Conservation (phyloP, 345 rosid species). For the thale cress (Arabidopsis thaliana) region DNA sequence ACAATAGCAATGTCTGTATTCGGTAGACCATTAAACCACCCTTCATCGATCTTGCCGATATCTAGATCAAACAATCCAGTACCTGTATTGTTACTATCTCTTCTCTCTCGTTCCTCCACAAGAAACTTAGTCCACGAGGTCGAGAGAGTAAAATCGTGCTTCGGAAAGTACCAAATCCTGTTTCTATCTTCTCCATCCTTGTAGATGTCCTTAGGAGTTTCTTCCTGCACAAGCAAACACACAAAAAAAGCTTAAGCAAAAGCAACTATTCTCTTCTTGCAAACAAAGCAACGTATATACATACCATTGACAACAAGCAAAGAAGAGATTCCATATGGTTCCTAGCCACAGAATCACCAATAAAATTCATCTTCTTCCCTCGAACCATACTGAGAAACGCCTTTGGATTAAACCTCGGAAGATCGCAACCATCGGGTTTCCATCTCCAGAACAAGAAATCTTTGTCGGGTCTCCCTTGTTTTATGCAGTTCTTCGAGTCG, state of each 20-base stretch:
- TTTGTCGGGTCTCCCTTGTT: slow-evolving; percentile 65
- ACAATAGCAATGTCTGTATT: slow-evolving; percentile 59
- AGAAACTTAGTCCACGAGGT: slow-evolving; percentile 71
- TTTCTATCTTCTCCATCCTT: slow-evolving; percentile 65
- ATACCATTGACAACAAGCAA: slow-evolving; percentile 79
- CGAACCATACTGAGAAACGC: slow-evolving; percentile 58
- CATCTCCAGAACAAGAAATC: slow-evolving; percentile 90
- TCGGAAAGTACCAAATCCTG: slow-evolving; percentile 70
- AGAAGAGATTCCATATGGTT: slow-evolving; percentile 91
- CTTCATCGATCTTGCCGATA: slow-evolving; percentile 53
- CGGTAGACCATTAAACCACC: slow-evolving; percentile 55
- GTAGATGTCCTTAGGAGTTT: slow-evolving; percentile 58
- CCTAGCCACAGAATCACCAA: slow-evolving; percentile 90
- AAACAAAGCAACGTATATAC: slow-evolving; percentile 17
- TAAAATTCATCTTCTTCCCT: slow-evolving; percentile 75
- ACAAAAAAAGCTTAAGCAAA: background rate
- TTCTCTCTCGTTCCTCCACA: slow-evolving; percentile 57
- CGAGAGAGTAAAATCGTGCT: slow-evolving; percentile 69
- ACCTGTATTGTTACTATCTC: slow-evolving; percentile 50
- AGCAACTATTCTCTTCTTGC: slow-evolving; percentile 22
- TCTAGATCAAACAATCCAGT: slow-evolving; percentile 57
- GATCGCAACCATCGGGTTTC: slow-evolving; percentile 77
- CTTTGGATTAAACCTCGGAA: slow-evolving; percentile 66
- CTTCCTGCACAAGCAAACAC: slow-evolving; percentile 55
- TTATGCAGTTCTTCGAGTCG: slow-evolving; percentile 70